Evolutionary conservation across 2,329 filamentous ascomycete genomes (phyloP).

Genomic region (Penicillium frequentans): DNA sequence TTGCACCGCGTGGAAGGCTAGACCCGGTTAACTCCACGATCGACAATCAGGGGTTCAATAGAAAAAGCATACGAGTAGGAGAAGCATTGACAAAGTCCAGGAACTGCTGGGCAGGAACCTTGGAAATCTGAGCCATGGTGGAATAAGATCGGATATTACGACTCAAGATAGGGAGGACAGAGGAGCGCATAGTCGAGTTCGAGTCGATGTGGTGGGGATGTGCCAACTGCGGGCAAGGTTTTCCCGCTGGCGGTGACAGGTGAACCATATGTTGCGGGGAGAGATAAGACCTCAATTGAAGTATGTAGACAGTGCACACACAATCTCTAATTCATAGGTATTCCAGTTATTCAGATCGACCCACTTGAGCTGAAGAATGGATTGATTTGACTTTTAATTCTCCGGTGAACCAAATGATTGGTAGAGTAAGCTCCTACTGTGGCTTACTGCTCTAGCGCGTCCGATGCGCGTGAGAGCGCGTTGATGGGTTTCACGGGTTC

Average conservation of each 20-base stretch:
- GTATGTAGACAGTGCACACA: too few relatives aligned
- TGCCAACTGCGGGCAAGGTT: constrained; percentile 11
- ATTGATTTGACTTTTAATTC: not conserved
- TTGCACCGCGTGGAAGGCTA: constrained; percentile 92
- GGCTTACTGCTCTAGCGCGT: constrained; percentile 20
- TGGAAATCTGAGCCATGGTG: constrained; percentile 29
- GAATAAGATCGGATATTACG: constrained; percentile 16
- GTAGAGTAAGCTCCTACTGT: constrained; percentile 8
- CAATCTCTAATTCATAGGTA: not conserved
- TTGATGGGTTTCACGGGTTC: not conserved
- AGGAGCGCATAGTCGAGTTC: constrained; percentile 10
- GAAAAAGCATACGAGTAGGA: constrained; percentile 70
- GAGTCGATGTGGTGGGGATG: constrained; percentile 2
- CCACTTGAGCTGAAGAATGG: not conserved
- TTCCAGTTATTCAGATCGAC: not conserved
- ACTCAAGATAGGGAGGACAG: constrained; percentile 9
- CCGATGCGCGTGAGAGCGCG: constrained; percentile 18
- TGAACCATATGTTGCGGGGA: not conserved
- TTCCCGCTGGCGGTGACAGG: constrained; percentile 18
- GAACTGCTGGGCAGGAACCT: constrained; percentile 71
- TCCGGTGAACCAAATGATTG: constrained; percentile 12
- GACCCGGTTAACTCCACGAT: constrained; percentile 8
- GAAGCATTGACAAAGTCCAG: constrained; percentile 92
- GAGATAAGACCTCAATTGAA: not conserved
- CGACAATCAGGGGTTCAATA: not conserved